Conservation (phyloP, 2,329 filamentous ascomycete genomes). For the Ophiostoma sp. region DNA sequence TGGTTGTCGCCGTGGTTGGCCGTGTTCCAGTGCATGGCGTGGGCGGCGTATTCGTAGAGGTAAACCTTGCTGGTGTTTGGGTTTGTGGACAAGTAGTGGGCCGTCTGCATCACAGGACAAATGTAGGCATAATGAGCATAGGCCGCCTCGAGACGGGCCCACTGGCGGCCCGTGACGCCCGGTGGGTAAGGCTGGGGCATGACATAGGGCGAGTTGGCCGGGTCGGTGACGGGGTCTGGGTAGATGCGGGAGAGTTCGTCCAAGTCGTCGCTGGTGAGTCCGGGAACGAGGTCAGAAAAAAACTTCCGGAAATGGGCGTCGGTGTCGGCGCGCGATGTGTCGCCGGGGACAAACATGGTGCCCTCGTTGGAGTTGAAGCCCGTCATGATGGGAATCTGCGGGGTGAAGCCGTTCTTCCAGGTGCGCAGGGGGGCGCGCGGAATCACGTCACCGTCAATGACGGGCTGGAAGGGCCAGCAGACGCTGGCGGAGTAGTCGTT, state of each 20-base stretch:
- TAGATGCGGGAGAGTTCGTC: slow-evolving; percentile 60
- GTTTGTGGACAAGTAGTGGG: slow-evolving; percentile 43
- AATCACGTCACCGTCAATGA: slow-evolving; percentile 62
- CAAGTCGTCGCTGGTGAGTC: slow-evolving; percentile 54
- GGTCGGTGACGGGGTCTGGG: slow-evolving; percentile 53
- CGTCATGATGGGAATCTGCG: slow-evolving; percentile 60
- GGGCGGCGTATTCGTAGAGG: slow-evolving; percentile 61
- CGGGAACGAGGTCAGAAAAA: slow-evolving; percentile 62
- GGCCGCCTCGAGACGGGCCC: slow-evolving; percentile 57
- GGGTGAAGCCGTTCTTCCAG: slow-evolving; percentile 53
- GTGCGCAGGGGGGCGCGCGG: slow-evolving; percentile 57
- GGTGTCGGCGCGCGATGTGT: slow-evolving; percentile 42
- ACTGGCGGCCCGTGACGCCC: slow-evolving; percentile 52
- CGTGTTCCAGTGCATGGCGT: slow-evolving; percentile 39
- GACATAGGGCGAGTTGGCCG: slow-evolving; percentile 26
- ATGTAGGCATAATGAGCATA: slow-evolving; percentile 67
- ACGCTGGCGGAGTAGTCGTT: slow-evolving; percentile 45
- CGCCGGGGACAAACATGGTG: slow-evolving; percentile 58
- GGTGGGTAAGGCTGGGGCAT: slow-evolving; percentile 41
- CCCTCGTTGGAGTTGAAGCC: slow-evolving; percentile 73
- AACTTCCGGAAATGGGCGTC: slow-evolving; percentile 58
- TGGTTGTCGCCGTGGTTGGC: slow-evolving; percentile 53
- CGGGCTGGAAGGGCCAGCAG: slow-evolving; percentile 68
- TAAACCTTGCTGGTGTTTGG: slow-evolving; percentile 42
- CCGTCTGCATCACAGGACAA: slow-evolving; percentile 62